A percentile compares a stretch with the other conserved stretches of the same genome.
Evolutionary conservation across 2,329 filamentous ascomycete species (phyloP).

Genomic region (Nemania sp.): DNA sequence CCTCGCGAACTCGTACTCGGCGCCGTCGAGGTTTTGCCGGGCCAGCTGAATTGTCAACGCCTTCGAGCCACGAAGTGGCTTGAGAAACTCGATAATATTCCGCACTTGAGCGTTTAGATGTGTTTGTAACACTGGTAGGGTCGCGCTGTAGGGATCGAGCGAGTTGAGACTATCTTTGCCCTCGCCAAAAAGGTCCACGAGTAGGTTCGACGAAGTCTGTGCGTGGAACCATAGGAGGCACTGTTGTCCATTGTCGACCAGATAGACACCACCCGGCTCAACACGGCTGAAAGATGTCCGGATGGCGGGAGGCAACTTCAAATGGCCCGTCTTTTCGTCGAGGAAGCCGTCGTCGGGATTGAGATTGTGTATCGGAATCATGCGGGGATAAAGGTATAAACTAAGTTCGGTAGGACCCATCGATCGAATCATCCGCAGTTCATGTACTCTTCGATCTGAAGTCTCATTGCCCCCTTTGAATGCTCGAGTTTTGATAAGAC

Average conservation of each 20-base stretch:
- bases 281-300: constrained; percentile 86
- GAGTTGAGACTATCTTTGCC: constrained; percentile 71
- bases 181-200: constrained; percentile 87
- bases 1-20: constrained; percentile 94
- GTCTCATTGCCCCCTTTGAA: constrained; percentile 93
- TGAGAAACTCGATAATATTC: constrained; percentile 88
- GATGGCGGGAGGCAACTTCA: constrained; percentile 79
- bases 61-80: constrained; percentile 80
- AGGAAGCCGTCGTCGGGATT: constrained; percentile 87
- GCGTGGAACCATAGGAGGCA: constrained; percentile 91
- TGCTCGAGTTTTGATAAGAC: constrained; percentile 84
- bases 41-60: constrained; percentile 88
- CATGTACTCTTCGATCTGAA: constrained; percentile 86
- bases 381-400: constrained; percentile 91
- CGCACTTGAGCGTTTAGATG: constrained; percentile 93
- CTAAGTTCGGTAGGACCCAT: constrained; percentile 87
- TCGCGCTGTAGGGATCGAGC: constrained; percentile 80
- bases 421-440: constrained; percentile 85
- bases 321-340: constrained; percentile 81
- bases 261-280: constrained; percentile 90
- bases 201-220: constrained; percentile 88
- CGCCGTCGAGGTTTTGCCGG: constrained; percentile 88
- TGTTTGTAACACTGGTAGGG: constrained; percentile 83
- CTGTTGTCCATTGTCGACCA: constrained; percentile 93
- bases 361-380: constrained; percentile 90